Percentiles rank a stretch among this genome's conserved stretches.
Evolutionary conservation across 257 asterid species (phyloP).

Genomic region (Lycium barbarum): DNA sequence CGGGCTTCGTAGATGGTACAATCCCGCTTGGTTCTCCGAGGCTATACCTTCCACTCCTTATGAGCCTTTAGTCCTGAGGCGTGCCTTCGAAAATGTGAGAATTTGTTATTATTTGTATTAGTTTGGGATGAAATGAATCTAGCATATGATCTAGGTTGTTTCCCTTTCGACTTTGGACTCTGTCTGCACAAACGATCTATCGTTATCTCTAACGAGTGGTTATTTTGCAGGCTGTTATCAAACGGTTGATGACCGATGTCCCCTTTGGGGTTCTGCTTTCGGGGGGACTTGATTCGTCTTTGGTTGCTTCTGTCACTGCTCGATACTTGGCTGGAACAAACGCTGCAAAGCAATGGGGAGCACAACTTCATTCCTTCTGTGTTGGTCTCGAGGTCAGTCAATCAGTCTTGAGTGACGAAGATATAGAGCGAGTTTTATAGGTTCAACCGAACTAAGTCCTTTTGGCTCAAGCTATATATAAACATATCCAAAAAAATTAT

Average conservation of each 20-base stretch:
- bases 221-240: conserved; percentile 74
- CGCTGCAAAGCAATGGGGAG: conserved; percentile 93
- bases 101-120: not conserved
- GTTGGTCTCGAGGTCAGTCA: conserved; percentile 90
- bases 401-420: not conserved
- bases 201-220: not conserved
- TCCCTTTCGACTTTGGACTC: not conserved
- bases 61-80: conserved; percentile 78
- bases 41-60: conserved; percentile 83
- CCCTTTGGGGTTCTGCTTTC: conserved; percentile 96
- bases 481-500: no score
- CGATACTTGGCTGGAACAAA: conserved; percentile 84
- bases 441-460: no score
- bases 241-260: conserved; percentile 97
- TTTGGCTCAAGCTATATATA: no score
- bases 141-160: not conserved
- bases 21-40: conserved; percentile 92
- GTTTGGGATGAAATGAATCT: not conserved
- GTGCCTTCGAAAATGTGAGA: conserved; percentile 85
- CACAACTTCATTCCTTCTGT: conserved; percentile 96
- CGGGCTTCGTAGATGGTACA: conserved; percentile 81
- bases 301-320: conserved; percentile 92
- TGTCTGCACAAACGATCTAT: not conserved
- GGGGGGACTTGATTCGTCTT: conserved; percentile 96
- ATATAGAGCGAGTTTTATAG: no score